Evolutionary conservation across 306 rosid genomes (phyloP).

Genomic region (Argentina anserina): DNA sequence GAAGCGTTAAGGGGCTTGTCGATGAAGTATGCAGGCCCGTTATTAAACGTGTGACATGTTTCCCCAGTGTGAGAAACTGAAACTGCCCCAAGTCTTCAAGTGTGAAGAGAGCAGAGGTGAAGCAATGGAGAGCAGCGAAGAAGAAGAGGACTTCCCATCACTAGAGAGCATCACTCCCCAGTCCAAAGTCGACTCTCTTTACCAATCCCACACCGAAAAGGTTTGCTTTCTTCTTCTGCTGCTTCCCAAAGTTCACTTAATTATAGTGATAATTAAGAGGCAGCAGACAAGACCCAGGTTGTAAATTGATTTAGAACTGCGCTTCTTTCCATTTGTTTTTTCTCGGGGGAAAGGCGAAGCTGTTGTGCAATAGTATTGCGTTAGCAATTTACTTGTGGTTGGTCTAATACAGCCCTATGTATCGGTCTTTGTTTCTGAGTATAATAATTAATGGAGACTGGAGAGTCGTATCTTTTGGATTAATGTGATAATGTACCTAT

Average conservation of each 20-base stretch:
- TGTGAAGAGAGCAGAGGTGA: neutral
- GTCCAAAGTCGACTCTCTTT: conserved; percentile 79
- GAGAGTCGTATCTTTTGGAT: too few relatives aligned
- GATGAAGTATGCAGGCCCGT: too few relatives aligned
- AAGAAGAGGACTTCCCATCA: conserved; percentile 91
- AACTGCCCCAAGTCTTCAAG: too few relatives aligned
- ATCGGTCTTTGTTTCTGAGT: neutral
- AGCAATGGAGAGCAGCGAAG: conserved; percentile 93
- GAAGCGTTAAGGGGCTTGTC: too few relatives aligned
- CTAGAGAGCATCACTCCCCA: conserved; percentile 87
- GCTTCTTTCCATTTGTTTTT: neutral
- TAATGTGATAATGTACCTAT: too few relatives aligned
- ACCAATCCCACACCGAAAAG: conserved; percentile 92
- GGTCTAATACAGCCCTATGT: neutral
- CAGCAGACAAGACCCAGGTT: neutral
- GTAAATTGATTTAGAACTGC: neutral
- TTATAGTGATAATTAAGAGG: too few relatives aligned
- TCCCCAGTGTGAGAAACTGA: too few relatives aligned
- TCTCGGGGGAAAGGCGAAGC: neutral
- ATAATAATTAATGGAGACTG: too few relatives aligned
- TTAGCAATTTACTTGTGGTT: neutral
- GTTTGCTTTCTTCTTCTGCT: conserved; percentile 32
- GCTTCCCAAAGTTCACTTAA: neutral
- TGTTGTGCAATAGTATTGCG: neutral
- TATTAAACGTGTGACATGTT: too few relatives aligned